These are phyloP conservation scores for Nematocida sp. DNA, from an alignment of 371 early-diverging fungal genomes.

Conservation along the genomic window DNA sequence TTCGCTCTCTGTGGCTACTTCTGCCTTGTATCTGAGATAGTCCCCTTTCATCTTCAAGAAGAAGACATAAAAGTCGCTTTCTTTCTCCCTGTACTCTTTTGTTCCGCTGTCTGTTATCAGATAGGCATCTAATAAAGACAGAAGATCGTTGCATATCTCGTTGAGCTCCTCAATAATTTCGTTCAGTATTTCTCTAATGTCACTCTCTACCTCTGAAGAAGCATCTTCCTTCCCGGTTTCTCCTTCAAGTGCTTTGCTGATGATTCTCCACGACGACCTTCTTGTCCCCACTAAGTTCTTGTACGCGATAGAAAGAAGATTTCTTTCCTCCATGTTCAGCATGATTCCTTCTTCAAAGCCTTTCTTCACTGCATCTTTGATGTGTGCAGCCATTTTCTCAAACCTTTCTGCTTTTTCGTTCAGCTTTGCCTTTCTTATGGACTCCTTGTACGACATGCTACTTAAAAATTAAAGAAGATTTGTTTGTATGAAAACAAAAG, in stretches of 20 bases:
- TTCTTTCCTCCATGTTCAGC: conserved; percentile 88
- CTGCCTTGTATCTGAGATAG: conserved; percentile 97
- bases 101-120: conserved; percentile 68
- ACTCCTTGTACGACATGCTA: conserved; percentile 50
- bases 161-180: conserved; percentile 84
- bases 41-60: conserved; percentile 99
- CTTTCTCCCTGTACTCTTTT: too few relatives aligned
- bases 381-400: conserved; percentile 72
- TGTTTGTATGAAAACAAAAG: background rate
- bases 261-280: conserved; percentile 96
- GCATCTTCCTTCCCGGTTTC: conserved; percentile 74
- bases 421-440: conserved; percentile 76
- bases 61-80: conserved; percentile 79
- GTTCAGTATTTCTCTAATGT: conserved; percentile 78
- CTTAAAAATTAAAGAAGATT: conserved; percentile 46
- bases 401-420: conserved; percentile 96
- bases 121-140: conserved; percentile 77
- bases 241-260: conserved; percentile 69
- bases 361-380: conserved; percentile 64
- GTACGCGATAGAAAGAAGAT: conserved; percentile 93
- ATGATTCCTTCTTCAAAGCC: conserved; percentile 67
- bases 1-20: conserved; percentile 77
- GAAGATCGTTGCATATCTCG: conserved; percentile 85
- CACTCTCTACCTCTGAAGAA: conserved; percentile 62
- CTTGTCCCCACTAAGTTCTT: conserved; percentile 97